phyloP scores from a whole-genome alignment of 306 rosid species.

The Lathyrus aphaca region DNA sequence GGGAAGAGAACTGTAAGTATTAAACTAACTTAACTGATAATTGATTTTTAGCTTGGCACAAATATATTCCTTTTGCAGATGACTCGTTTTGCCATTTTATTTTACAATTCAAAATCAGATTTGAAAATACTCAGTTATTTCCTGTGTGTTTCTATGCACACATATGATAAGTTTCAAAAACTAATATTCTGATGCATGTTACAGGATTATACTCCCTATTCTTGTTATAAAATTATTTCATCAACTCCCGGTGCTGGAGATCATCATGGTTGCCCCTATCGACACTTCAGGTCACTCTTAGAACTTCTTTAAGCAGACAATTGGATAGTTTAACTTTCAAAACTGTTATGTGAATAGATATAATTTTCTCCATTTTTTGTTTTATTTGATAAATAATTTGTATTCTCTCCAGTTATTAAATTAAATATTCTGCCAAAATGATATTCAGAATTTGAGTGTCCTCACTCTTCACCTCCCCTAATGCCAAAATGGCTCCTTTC shows the following conservation, averaged over 20 bases:
- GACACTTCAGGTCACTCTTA: conserved; percentile 79
- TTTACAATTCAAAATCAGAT: conserved; percentile 29
- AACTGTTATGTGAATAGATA: conserved; percentile 13
- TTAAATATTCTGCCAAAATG: not conserved
- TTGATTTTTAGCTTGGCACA: conserved; percentile 24
- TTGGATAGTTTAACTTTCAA: conserved; percentile 21
- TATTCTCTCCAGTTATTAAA: not conserved
- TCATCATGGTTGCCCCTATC: conserved; percentile 99
- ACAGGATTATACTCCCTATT: conserved; percentile 92
- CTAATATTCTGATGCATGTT: conserved; percentile 38
- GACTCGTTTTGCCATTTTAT: conserved; percentile 19
- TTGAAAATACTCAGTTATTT: conserved; percentile 28
- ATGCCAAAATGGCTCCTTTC: too few relatives aligned
- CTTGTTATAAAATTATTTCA: conserved; percentile 80
- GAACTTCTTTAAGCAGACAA: conserved; percentile 12
- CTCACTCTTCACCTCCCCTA: too few relatives aligned
- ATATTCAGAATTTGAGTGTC: too few relatives aligned
- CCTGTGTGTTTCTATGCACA: conserved; percentile 23
- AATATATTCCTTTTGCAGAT: conserved; percentile 25
- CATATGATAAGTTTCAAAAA: conserved; percentile 32
- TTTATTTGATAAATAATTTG: conserved; percentile 26
- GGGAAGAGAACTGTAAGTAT: conserved; percentile 89
- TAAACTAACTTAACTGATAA: too few relatives aligned
- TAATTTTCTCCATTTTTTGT: not conserved
- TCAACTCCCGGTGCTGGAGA: conserved; percentile 92